These are phyloP conservation scores for Dipodascopsis tothii DNA, from an alignment of 805 yeast genomes.

Conservation along the genomic window DNA sequence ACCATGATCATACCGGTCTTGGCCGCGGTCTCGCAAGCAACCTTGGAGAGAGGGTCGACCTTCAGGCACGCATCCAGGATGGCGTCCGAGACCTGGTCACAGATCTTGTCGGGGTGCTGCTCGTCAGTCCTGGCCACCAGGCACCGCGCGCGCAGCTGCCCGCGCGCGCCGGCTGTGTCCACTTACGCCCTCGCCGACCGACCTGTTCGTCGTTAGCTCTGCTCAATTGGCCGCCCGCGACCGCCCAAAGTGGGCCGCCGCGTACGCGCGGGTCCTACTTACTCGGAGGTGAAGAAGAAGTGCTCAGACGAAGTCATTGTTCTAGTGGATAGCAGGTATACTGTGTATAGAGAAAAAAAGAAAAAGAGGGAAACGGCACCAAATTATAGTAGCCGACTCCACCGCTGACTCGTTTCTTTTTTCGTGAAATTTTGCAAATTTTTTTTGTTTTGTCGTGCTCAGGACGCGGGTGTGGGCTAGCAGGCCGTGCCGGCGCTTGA, in stretches of 20 bases:
- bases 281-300: slow-evolving; percentile 60
- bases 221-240: too few species aligned
- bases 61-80: slow-evolving; percentile 94
- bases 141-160: neutral
- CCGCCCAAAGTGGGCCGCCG: too few species aligned
- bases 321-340: too few species aligned
- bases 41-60: slow-evolving; percentile 94
- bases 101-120: slow-evolving; percentile 46
- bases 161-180: neutral
- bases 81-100: slow-evolving; percentile 99
- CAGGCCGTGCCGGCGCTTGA: neutral
- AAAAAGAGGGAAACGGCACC: neutral
- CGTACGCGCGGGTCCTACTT: slow-evolving; percentile 9
- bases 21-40: slow-evolving; percentile 98
- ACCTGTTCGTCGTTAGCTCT: too few species aligned
- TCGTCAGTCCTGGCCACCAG: neutral
- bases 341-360: slow-evolving; percentile 1
- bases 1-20: slow-evolving; percentile 99
- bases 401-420: too few species aligned
- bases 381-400: too few species aligned
- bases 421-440: too few species aligned
- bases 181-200: slow-evolving; percentile 56
- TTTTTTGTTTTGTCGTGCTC: neutral
- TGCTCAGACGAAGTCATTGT: slow-evolving; percentile 35
- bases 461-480: neutral